Evolutionary conservation across 495 filamentous ascomycete genomes (phyloP).

Genomic region (Cryomyces antarcticus): DNA sequence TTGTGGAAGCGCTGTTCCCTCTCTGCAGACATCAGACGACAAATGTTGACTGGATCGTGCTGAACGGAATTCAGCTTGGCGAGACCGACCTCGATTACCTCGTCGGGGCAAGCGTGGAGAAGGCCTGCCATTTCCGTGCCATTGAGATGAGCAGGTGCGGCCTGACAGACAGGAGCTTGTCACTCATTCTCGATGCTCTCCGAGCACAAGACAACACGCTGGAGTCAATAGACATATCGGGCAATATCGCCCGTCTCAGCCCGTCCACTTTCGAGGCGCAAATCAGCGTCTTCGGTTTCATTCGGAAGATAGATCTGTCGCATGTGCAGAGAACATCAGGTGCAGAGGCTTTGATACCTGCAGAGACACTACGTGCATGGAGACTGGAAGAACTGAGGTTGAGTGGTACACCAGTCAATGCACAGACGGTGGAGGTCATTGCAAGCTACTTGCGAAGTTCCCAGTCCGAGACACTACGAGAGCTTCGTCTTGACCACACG

Average conservation of each 20-base stretch:
- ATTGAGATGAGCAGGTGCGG: conserved; percentile 67
- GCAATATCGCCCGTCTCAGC: conserved; percentile 51
- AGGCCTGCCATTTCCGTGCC: conserved; percentile 47
- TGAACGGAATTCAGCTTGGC: conserved; percentile 69
- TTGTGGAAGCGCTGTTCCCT: conserved; percentile 61
- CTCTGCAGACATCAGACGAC: conserved; percentile 53
- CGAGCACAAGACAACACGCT: conserved; percentile 48
- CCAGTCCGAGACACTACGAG: conserved; percentile 42
- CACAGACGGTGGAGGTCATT: conserved; percentile 16
- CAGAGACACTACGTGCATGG: conserved; percentile 52
- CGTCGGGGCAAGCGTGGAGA: conserved; percentile 44
- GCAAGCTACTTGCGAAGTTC: conserved; percentile 15
- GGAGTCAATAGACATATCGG: conserved; percentile 58
- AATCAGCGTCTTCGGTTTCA: conserved; percentile 43
- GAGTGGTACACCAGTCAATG: conserved; percentile 43
- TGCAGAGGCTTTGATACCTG: conserved; percentile 40
- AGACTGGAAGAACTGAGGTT: conserved; percentile 53
- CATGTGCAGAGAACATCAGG: conserved; percentile 42
- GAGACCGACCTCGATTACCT: conserved; percentile 59
- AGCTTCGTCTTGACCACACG: conserved; percentile 59
- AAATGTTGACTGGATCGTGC: conserved; percentile 57
- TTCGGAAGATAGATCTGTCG: conserved; percentile 53
- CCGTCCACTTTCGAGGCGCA: conserved; percentile 40
- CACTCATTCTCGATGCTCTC: conserved; percentile 35
- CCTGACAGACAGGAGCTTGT: conserved; percentile 37